Evolutionary conservation across 2,329 filamentous ascomycete species (phyloP).

Genomic region (Madurella mycetomatis): DNA sequence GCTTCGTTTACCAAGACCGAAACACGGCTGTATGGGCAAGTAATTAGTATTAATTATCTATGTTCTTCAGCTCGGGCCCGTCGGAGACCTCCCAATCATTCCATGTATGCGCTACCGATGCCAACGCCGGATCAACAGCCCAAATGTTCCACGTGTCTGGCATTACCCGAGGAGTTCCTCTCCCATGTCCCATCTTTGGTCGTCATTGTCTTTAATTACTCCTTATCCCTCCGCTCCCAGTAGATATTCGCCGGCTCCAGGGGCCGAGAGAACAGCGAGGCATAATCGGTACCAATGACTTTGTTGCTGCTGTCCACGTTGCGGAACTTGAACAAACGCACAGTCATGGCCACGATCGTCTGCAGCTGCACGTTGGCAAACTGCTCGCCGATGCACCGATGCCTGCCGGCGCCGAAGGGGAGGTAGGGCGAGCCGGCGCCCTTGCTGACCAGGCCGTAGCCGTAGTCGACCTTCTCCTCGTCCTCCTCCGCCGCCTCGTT

Average conservation of each 20-base stretch:
- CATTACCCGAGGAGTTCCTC: not conserved
- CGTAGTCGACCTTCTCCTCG: slow-evolving; percentile 83
- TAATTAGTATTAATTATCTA: not conserved
- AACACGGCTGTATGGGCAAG: not conserved
- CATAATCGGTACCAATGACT: slow-evolving; percentile 65
- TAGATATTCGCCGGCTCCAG: slow-evolving; percentile 65
- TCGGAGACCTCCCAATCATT: too few relatives aligned
- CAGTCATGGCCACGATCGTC: slow-evolving; percentile 73
- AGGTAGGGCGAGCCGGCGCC: slow-evolving; percentile 86
- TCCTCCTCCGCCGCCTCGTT: slow-evolving; percentile 46
- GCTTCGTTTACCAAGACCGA: not conserved
- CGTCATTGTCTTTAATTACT: slow-evolving; percentile 4
- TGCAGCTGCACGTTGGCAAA: slow-evolving; percentile 92
- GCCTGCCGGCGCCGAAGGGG: slow-evolving; percentile 87
- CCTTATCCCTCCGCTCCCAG: slow-evolving; percentile 65
- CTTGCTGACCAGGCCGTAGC: slow-evolving; percentile 89
- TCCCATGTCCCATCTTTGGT: not conserved
- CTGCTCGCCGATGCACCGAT: slow-evolving; percentile 94
- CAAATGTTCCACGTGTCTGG: not conserved
- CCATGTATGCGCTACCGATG: not conserved
- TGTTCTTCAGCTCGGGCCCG: not conserved
- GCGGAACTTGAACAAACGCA: slow-evolving; percentile 74
- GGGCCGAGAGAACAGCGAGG: slow-evolving; percentile 69
- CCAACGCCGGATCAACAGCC: not conserved
- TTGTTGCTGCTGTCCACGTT: slow-evolving; percentile 67